Evolutionary conservation across 2,329 filamentous ascomycete genomes (phyloP), one percentile per base, ranked within the genome.

Genomic region (Calonectria leucothoes): DNA sequence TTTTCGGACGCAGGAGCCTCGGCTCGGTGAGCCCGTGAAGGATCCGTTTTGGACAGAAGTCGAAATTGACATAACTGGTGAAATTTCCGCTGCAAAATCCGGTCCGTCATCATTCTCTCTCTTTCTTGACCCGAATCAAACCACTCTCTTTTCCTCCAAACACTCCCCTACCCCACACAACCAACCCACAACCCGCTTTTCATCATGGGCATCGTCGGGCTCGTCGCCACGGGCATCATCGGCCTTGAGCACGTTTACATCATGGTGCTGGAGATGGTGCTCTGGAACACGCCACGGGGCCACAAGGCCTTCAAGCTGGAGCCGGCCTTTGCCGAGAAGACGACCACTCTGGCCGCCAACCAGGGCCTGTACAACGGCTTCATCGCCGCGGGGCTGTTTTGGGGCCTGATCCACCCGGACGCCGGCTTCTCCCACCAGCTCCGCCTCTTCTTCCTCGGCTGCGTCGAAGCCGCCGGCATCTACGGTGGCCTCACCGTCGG

Each of bases 351-450:
- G 42, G 88, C 87, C 59, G 86, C 86, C 66, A 89, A 89, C 79
- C 88, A 89, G 77, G 88, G 88, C 25, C 82, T 89, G 7, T 89
- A 89, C 82, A 89, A 89, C 77, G 88, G 88, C 51, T 88, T 89
- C 69, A 82, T 89, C n/a, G 85, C 87, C 4, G 87, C 87, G 1
- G 88, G 88, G 0, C 79, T 89, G 2, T 71, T 82, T 31, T 89
- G 88, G 88, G 84, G 85, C 4, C 74, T 89, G n/a, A n/a, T 82
- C 4, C 87, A 89, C 76, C 87, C 88, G 1, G 82, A 83, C 7
- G 68, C 81, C 8, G 84, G 81, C 45, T 85, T 89, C 71, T 84
- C 83, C 20, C 75, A 68, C 4, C 86, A 89, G 81, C 82, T 89
- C 63, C 81, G 83, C 49, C 73, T 87, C n/a, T 89, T 89, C 77